Conservation (phyloP, 2,329 filamentous ascomycete genomes). For the Microthyrium microscopicum region DNA sequence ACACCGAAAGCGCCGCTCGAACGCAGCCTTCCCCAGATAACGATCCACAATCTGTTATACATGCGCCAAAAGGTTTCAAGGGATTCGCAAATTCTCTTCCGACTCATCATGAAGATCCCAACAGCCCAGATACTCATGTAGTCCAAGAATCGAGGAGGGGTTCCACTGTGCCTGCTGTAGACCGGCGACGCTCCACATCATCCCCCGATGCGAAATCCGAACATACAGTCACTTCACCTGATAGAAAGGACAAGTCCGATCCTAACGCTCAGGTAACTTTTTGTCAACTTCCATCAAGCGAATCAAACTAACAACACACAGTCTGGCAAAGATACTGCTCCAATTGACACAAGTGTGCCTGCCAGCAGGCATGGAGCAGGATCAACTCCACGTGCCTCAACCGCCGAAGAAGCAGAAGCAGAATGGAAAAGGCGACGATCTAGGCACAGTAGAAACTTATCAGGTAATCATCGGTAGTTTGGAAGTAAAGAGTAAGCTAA, state of each 20-base stretch:
- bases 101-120: no score
- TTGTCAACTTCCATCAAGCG: conserved; percentile 3
- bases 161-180: conserved; percentile 11
- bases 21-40: conserved; percentile 45
- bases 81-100: conserved; percentile 46
- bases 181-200: conserved; percentile 7
- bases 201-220: conserved; percentile 17
- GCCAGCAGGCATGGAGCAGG: conserved; percentile 20
- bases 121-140: conserved; percentile 10
- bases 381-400: conserved; percentile 70
- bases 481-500: neutral
- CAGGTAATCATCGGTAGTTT: conserved; percentile 38
- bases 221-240: conserved; percentile 20
- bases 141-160: conserved; percentile 13
- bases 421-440: conserved; percentile 40
- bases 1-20: conserved; percentile 26
- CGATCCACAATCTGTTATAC: conserved; percentile 77
- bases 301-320: conserved; percentile 2
- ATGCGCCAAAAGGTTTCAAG: conserved; percentile 69
- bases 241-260: conserved; percentile 16
- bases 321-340: conserved; percentile 4
- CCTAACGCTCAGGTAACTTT: conserved; percentile 11
- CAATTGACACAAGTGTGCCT: conserved; percentile 60
- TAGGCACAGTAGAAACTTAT: conserved; percentile 47
- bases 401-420: conserved; percentile 55